Conservation (phyloP, 1,139 yeast species). For the Yamadazyma atlantica region DNA sequence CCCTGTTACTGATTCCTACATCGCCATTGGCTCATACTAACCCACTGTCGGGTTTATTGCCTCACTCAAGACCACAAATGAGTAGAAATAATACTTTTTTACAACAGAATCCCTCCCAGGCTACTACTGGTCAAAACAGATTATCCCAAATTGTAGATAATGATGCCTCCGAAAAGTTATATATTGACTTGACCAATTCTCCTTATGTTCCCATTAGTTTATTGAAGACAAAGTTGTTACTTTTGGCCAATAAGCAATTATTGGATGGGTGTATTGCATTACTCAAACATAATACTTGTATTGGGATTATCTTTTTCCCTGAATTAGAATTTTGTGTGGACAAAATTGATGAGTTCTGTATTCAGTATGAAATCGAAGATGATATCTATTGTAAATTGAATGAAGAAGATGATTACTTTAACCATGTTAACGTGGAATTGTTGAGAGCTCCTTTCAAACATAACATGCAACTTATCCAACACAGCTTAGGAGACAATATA, state of each 20-base stretch:
- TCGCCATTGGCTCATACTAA: neutral
- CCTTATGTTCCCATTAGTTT: slow-evolving; percentile 32
- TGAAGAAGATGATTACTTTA: slow-evolving; percentile 18
- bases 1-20: slow-evolving; percentile 1
- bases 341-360: slow-evolving; percentile 33
- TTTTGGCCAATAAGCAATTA: slow-evolving; percentile 41
- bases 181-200: slow-evolving; percentile 40
- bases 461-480: slow-evolving; percentile 15
- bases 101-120: slow-evolving; percentile 4
- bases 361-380: slow-evolving; percentile 26
- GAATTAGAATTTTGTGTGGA: slow-evolving; percentile 56
- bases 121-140: neutral
- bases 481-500: neutral
- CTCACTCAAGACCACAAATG: slow-evolving; percentile 1
- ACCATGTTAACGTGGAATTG: slow-evolving; percentile 8
- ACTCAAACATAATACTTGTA: slow-evolving; percentile 33
- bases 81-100: slow-evolving; percentile 9
- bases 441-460: slow-evolving; percentile 11
- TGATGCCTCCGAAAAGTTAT: slow-evolving; percentile 18
- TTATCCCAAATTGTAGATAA: slow-evolving; percentile 2
- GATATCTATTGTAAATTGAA: slow-evolving; percentile 35
- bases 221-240: slow-evolving; percentile 33
- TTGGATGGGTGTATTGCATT: slow-evolving; percentile 59
- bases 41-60: neutral
- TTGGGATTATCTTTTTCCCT: slow-evolving; percentile 53